Base-by-base conservation (phyloP, 139 green algal species). In the Eudorina sp. region DNA sequence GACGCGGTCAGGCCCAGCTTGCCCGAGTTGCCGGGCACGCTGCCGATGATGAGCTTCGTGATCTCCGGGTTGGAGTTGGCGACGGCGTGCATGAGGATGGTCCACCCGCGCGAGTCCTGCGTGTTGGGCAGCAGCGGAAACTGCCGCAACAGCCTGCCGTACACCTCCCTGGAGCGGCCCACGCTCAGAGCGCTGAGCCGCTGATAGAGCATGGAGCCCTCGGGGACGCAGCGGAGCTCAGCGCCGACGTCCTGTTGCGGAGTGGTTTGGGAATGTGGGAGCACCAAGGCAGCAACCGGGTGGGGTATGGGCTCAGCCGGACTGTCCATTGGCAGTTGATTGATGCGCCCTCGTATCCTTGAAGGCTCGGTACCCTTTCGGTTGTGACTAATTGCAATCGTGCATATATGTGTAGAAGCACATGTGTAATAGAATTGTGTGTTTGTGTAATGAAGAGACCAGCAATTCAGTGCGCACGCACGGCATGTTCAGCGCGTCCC, bases 81-180 rank as follows among this genome's bases (percentile, higher is more conserved):
- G 18, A 83, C 89, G 25, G 89, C 89, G 45, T 92, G 90, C 90
- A 93, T 93, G 45, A 93, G 83, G 48, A 93, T 85, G 23, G 90
- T 93, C 86, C 86, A 93, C 4, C 90, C 90, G 23, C 83, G 86
- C 11, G 80, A 88, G 83, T 91, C 82, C 73, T 91, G 88, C 13
- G 55, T 79, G 53, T 90, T 90, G n/a, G 84, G 77, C n/a, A 88
- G 53, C 78, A 90, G 79, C 53, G 87, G 87, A 43, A 80, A 90
- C 48, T 64, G 29, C 14, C 77, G 69, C 51, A 90, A 79, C 41
- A 90, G 79, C 4, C 72, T 69, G 29, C 23, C 18, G 53, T 88
- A 90, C 2, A 88, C 48, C 27, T 90, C 69, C 43, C 69, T 40
- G 0, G 76, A 74, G 14, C 69, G 68, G 19, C 48, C 55, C 43